Evolutionary conservation across 2,329 filamentous ascomycete genomes (phyloP).

Genomic region (Tolypocladium sp.): DNA sequence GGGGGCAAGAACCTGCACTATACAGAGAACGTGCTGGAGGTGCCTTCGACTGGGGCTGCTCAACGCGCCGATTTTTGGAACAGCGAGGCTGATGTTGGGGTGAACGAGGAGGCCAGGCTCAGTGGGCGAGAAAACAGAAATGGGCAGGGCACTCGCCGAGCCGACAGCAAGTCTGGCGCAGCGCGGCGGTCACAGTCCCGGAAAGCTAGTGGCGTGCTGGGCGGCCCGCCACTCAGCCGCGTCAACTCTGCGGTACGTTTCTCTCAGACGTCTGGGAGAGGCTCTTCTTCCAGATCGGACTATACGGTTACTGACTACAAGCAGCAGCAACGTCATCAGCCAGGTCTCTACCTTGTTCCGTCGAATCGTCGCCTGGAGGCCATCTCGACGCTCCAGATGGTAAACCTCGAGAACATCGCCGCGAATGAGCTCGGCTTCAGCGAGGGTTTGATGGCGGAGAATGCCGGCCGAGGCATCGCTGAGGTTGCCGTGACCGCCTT

Average conservation of each 20-base stretch:
- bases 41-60: conserved; percentile 27
- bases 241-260: conserved; percentile 37
- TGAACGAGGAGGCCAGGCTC: conserved; percentile 34
- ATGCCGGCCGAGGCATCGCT: conserved; percentile 79
- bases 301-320: conserved; percentile 21
- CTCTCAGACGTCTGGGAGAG: conserved; percentile 17
- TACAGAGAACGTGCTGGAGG: conserved; percentile 81
- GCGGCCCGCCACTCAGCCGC: conserved; percentile 32
- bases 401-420: conserved; percentile 86
- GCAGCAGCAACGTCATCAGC: conserved; percentile 25
- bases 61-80: conserved; percentile 56
- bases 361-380: conserved; percentile 51
- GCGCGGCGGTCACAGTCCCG: conserved; percentile 45
- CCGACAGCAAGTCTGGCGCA: conserved; percentile 42
- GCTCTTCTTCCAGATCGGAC: conserved; percentile 19
- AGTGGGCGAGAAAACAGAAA: conserved; percentile 43
- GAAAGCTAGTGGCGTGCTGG: conserved; percentile 38
- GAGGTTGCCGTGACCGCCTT: conserved; percentile 69
- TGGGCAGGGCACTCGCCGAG: conserved; percentile 38
- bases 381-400: conserved; percentile 71
- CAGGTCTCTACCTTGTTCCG: conserved; percentile 44
- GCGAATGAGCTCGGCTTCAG: conserved; percentile 78
- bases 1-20: conserved; percentile 87
- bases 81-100: conserved; percentile 60
- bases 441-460: conserved; percentile 87